Conservation (phyloP, 768 basidiomycete species). For the Sarcomyxa edulis region DNA sequence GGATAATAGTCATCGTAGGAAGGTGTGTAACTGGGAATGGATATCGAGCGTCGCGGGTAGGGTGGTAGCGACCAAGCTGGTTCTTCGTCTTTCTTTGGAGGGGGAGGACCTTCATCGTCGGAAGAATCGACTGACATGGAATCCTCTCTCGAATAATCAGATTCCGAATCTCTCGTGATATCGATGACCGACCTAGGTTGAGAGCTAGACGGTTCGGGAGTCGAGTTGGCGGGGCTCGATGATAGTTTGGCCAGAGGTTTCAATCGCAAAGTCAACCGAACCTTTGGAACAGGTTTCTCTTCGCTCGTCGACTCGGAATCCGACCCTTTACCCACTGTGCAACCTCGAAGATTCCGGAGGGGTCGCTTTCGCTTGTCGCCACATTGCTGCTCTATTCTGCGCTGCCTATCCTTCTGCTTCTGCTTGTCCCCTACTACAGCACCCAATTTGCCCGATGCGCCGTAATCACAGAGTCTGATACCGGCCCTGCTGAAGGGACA, state of each 20-base stretch:
- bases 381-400: slow-evolving; percentile 21
- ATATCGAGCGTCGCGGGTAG: slow-evolving; percentile 52
- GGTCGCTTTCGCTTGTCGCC: slow-evolving; percentile 41
- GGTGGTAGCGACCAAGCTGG: slow-evolving; percentile 47
- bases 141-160: slow-evolving; percentile 24
- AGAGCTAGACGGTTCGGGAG: slow-evolving; percentile 16
- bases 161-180: slow-evolving; percentile 35
- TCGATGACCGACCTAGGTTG: slow-evolving; percentile 24
- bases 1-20: slow-evolving; percentile 31
- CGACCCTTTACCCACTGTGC: slow-evolving; percentile 19
- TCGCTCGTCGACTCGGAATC: slow-evolving; percentile 34
- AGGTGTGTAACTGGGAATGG: slow-evolving; percentile 52
- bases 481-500: slow-evolving; percentile 74
- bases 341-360: slow-evolving; percentile 23
- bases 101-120: slow-evolving; percentile 28
- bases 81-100: slow-evolving; percentile 24
- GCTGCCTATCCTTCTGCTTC: slow-evolving; percentile 19
- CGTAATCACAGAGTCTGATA: slow-evolving; percentile 68
- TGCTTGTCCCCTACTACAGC: slow-evolving; percentile 14
- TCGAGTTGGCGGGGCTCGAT: slow-evolving; percentile 19
- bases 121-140: slow-evolving; percentile 39
- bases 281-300: slow-evolving; percentile 50
- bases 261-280: slow-evolving; percentile 66
- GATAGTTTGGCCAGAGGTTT: slow-evolving; percentile 37
- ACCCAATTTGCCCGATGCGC: slow-evolving; percentile 40